Base-by-base conservation (phyloP, 176 grass and related monocot species). In the Ananas comosus region DNA sequence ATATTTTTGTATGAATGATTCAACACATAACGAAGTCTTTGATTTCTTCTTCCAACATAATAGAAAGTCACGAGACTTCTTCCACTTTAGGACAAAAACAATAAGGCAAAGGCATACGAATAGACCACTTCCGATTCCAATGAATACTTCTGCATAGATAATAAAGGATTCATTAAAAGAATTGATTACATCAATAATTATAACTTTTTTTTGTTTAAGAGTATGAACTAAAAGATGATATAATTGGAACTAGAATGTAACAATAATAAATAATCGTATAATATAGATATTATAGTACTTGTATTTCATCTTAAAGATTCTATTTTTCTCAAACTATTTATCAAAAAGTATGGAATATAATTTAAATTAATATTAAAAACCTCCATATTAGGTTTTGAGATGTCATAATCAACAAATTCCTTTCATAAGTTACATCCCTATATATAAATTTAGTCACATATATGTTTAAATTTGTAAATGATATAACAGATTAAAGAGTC, bases 141-240 rank as follows among this genome's bases (percentile, higher is more conserved):
- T 65, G 51, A 83, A 12, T 23, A 80, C 29, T 71, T 78, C 74
- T 81, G 74, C 79, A 66, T 1, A 29, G 49, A 42, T 22, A 66
- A 19, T 56, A 54, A 1, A 70, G 5, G 6, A 42, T 42, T 8
- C 33, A 57, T 70, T 64, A 9, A 70, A 17, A 66, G 42, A 70
- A 68, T 48, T 67, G 11, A 48, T 49, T 64, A 23, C 49, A 64
- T 21, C 50, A 49, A 54, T 69, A 57, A 68, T 75, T 59, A 67
- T 69, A 61, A 2, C 74, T 54, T 77, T 77, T 56, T 65, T 66
- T 52, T 17, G 0, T 8, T 68, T 9, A 14, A 4, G 12, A n/a
- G 12, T 1, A 54, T 13, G 50, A 19, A 77, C 33, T 42, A 42
- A 42, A 42, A 42, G 33, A 42, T 42, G 5, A 42, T 42, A 42